phyloP scores from a whole-genome alignment of 345 rosid genomes.

The Turritis glabra region DNA sequence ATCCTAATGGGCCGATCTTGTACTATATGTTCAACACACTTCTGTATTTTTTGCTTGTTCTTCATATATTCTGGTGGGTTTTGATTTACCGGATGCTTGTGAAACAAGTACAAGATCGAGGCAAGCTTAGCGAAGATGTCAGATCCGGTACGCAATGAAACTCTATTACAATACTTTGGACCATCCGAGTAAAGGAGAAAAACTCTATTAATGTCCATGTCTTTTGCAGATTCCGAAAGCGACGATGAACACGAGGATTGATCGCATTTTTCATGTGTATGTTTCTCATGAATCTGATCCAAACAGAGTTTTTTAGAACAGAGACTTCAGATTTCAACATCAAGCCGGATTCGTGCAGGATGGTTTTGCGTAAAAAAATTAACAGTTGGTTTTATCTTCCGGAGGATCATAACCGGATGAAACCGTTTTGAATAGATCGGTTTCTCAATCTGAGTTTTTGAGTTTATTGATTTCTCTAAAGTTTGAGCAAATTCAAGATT shows the following conservation, averaged over 20 bases:
- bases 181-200: background rate
- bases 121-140: slow-evolving; percentile 81
- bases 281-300: background rate
- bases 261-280: slow-evolving; percentile 9
- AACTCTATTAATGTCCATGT: background rate
- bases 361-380: slow-evolving; percentile 9
- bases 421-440: slow-evolving; percentile 13
- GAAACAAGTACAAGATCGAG: slow-evolving; percentile 76
- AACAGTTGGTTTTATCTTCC: slow-evolving; percentile 3
- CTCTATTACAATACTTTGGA: background rate
- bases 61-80: slow-evolving; percentile 94
- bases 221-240: slow-evolving; percentile 75
- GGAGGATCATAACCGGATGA: slow-evolving; percentile 3
- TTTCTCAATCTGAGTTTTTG: background rate
- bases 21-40: slow-evolving; percentile 87
- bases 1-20: slow-evolving; percentile 61
- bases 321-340: background rate
- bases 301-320: no score
- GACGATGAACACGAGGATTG: slow-evolving; percentile 82
- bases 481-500: slow-evolving; percentile 30
- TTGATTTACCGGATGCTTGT: slow-evolving; percentile 82
- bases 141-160: slow-evolving; percentile 68
- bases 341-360: background rate
- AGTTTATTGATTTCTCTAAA: slow-evolving; percentile 3
- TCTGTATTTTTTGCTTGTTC: slow-evolving; percentile 67